Evolutionary conservation across 2,329 filamentous ascomycete species (phyloP), one percentile per base, ranked within the genome.

Genomic region (Xylariaceae sp.): DNA sequence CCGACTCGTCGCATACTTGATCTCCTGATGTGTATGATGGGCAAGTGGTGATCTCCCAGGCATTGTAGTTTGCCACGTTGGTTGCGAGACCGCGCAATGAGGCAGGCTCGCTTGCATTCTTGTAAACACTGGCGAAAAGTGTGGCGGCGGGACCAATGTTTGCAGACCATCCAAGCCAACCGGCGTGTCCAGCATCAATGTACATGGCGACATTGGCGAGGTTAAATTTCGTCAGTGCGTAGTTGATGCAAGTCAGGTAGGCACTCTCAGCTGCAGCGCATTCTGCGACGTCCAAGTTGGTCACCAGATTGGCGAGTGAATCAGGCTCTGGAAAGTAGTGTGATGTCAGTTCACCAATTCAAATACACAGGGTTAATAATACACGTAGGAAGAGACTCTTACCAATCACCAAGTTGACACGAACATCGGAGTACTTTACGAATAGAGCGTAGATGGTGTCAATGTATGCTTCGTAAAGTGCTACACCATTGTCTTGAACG

Each of bases 11-110:
- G 54, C 75, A 78, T 56, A 72, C 67, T 47, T 63, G 56, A 64
- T 77, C 74, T 56, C 67, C 55, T 64, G 51, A 58, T 46, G 61
- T 60, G 49, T 64, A 79, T 3, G 66, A 60, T 4, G 74, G 73
- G 20, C 73, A 58, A 1, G 61, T 57, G 48, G 55, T 53, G 22
- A 73, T 55, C 50, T 62, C 65, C 68, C 69, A 77, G 22, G 59
- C 67, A 56, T 80, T 80, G 67, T 77, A 80, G 68, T 78, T 78
- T 52, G 76, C 68, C n/a, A 80, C 74, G 61, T 80, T 80, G 57
- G 76, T 80, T 22, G 70, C 75, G 38, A 80, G 66, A 44, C 77
- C 77, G 44, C 77, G 75, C 42, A 80, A 67, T 23, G 73, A 58
- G 16, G 65, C 62, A 14, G 76, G 76, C 23, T 66, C 70, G 33